Conservation (phyloP, 1,139 yeast species). For the Yamadazyma triangularis region DNA sequence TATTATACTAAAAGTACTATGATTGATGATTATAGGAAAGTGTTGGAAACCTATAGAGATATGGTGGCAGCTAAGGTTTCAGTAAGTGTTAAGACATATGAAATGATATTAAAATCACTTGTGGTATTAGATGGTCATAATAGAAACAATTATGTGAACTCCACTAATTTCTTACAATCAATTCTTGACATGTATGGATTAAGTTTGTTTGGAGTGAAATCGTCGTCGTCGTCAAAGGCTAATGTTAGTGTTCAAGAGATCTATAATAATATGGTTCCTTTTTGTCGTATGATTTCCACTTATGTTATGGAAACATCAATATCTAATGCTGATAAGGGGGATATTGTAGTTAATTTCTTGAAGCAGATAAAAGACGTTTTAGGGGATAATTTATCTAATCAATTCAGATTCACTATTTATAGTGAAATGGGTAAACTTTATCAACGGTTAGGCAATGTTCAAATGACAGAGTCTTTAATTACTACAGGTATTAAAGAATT, state of each 20-base stretch:
- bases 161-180: constrained; percentile 27
- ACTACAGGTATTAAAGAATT: constrained; percentile 24
- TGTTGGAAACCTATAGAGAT: constrained; percentile 33
- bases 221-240: constrained; percentile 9
- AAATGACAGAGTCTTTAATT: constrained; percentile 19
- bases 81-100: constrained; percentile 34
- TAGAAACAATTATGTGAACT: constrained; percentile 19
- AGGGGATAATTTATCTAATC: constrained; percentile 18
- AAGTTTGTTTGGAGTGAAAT: constrained; percentile 6
- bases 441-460: constrained; percentile 17
- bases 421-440: constrained; percentile 27
- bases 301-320: constrained; percentile 18
- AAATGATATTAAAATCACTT: constrained; percentile 38
- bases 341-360: constrained; percentile 25
- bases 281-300: constrained; percentile 22
- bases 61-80: constrained; percentile 31
- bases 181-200: constrained; percentile 32
- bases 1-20: constrained; percentile 18
- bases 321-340: constrained; percentile 15
- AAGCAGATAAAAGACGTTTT: constrained; percentile 21
- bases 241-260: constrained; percentile 4
- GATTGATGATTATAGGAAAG: constrained; percentile 24
- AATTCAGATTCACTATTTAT: constrained; percentile 23
- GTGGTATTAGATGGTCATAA: constrained; percentile 31
- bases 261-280: constrained; percentile 12